These are phyloP conservation scores for Telfairia occidentalis DNA, from an alignment of 331 rosid species.

Conservation along the genomic window DNA sequence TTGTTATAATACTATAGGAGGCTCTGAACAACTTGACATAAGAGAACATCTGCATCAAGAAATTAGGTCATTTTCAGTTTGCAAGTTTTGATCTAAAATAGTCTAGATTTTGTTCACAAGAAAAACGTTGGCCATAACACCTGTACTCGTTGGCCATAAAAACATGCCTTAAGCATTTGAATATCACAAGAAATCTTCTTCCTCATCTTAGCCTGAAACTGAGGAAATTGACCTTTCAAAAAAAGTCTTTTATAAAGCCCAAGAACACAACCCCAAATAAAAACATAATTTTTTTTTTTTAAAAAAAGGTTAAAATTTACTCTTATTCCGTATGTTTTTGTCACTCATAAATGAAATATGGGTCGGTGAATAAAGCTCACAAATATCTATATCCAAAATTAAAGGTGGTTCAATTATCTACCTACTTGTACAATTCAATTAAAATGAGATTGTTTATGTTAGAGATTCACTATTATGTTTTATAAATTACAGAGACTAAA, in stretches of 20 bases:
- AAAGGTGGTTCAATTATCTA: background rate
- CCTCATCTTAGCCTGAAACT: background rate
- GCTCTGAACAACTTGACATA: background rate
- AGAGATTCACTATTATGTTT: background rate
- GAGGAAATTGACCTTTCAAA: background rate
- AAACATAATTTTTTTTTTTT: too few relatives aligned
- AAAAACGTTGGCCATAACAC: background rate
- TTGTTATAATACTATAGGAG: background rate
- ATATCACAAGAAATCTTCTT: background rate
- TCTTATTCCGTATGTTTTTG: too few relatives aligned
- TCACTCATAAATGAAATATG: background rate
- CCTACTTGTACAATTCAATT: background rate
- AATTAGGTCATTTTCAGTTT: background rate
- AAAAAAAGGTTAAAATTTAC: too few relatives aligned
- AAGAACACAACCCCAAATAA: background rate
- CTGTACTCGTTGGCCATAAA: background rate
- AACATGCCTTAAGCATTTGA: background rate
- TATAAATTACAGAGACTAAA: background rate
- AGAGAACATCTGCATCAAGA: constrained; percentile 5
- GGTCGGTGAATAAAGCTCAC: background rate
- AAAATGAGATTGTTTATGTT: background rate
- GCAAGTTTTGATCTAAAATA: background rate
- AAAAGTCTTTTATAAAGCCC: background rate
- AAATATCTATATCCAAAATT: background rate
- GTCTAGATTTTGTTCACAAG: background rate